These are phyloP conservation scores for Stylosanthes scabra DNA, from an alignment of 331 rosid genomes.

Conservation along the genomic window DNA sequence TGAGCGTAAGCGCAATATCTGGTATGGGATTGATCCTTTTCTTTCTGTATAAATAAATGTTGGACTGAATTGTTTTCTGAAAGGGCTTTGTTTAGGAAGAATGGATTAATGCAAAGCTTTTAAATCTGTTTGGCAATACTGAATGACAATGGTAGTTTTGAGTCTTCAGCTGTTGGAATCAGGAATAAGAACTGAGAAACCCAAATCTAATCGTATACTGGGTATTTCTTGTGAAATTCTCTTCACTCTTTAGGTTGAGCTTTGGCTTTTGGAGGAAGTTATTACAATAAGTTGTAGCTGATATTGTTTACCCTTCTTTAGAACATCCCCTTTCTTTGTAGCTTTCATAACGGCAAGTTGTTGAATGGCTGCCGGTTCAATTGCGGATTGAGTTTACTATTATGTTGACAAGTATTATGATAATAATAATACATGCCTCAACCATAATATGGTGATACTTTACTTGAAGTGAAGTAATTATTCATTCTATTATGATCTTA, in stretches of 20 bases:
- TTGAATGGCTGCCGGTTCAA: background rate
- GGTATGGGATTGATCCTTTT: conserved; percentile 51
- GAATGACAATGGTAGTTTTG: background rate
- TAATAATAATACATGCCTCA: background rate
- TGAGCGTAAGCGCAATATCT: conserved; percentile 79
- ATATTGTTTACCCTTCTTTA: conserved; percentile 6
- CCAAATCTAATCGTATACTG: background rate
- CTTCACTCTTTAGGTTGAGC: conserved; percentile 19
- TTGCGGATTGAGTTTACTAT: background rate
- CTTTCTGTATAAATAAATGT: background rate
- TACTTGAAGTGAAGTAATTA: background rate
- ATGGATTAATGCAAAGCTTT: conserved; percentile 6
- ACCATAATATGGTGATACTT: background rate
- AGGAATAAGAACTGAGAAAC: conserved; percentile 6
- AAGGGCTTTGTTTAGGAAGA: conserved; percentile 11
- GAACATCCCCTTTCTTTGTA: background rate
- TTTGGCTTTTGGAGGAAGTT: background rate
- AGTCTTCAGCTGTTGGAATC: background rate
- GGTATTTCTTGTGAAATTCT: background rate
- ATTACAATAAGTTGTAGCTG: conserved; percentile 6
- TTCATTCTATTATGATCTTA: background rate
- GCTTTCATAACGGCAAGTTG: background rate
- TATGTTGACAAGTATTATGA: background rate
- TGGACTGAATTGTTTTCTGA: background rate
- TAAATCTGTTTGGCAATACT: conserved; percentile 21